Conservation (phyloP, 2,329 filamentous ascomycete species). For the Alternaria alternata region DNA sequence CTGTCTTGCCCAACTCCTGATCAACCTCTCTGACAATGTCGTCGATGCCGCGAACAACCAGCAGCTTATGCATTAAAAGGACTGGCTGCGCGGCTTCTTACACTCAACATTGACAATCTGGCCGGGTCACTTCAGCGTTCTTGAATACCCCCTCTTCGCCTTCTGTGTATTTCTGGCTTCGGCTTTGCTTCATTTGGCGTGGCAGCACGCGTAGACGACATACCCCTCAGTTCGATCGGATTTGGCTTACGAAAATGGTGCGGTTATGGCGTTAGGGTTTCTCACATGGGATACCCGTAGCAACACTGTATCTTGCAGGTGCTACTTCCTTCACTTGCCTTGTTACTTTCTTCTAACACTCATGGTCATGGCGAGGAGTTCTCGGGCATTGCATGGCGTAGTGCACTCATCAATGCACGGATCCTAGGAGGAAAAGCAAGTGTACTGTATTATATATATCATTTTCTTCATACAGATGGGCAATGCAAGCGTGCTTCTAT, state of each 20-base stretch:
- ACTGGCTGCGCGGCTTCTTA: background rate
- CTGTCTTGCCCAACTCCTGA: constrained; percentile 93
- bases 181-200: constrained; percentile 34
- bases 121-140: constrained; percentile 10
- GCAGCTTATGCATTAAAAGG: constrained; percentile 45
- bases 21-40: constrained; percentile 93
- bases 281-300: constrained; percentile 42
- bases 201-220: constrained; percentile 28
- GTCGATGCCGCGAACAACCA: constrained; percentile 59
- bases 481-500: constrained; percentile 10
- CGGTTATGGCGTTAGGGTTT: constrained; percentile 36
- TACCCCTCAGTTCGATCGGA: constrained; percentile 29
- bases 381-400: constrained; percentile 39
- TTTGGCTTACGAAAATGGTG: constrained; percentile 29
- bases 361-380: constrained; percentile 40
- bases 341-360: constrained; percentile 31
- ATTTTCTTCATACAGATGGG: constrained; percentile 13
- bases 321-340: constrained; percentile 31
- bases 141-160: constrained; percentile 16
- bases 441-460: constrained; percentile 36
- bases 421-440: constrained; percentile 28
- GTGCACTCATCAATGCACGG: constrained; percentile 22
- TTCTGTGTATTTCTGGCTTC: constrained; percentile 35
- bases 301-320: constrained; percentile 27
- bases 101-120: constrained; percentile 6